These are phyloP conservation scores for Hygrocybe coccinea DNA, from an alignment of 768 basidiomycete genomes.

Conservation along the genomic window DNA sequence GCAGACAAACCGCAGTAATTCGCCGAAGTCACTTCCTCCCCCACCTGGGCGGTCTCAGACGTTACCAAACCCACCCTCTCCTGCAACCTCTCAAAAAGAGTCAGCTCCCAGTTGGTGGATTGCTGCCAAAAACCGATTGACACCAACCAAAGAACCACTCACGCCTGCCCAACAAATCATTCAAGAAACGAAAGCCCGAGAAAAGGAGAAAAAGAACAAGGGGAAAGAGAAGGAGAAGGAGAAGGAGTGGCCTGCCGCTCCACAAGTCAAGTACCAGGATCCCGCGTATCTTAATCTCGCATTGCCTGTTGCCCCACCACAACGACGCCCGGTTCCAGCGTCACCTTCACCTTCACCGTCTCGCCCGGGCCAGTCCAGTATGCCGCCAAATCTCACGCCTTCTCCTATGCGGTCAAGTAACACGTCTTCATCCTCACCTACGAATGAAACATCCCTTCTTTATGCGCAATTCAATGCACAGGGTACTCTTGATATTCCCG, in stretches of 20 bases:
- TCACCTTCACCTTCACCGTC: constrained; percentile 65
- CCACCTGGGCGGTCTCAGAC: constrained; percentile 61
- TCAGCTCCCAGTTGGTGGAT: constrained; percentile 60
- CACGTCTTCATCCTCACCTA: constrained; percentile 42
- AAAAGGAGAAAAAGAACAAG: constrained; percentile 52
- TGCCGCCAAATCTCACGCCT: constrained; percentile 55
- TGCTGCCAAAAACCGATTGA: constrained; percentile 67
- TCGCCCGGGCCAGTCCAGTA: constrained; percentile 44
- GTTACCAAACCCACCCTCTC: constrained; percentile 54
- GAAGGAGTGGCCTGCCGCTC: constrained; percentile 53
- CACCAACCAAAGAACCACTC: constrained; percentile 71
- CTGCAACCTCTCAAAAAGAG: constrained; percentile 63
- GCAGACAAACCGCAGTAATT: constrained; percentile 31
- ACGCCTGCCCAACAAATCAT: constrained; percentile 84
- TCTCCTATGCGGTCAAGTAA: constrained; percentile 54
- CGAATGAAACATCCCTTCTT: constrained; percentile 58
- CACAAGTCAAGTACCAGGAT: constrained; percentile 51
- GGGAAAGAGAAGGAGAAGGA: constrained; percentile 53
- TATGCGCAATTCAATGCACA: constrained; percentile 73
- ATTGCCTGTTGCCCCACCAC: constrained; percentile 43
- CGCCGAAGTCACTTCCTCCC: constrained; percentile 39
- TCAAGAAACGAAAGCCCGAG: constrained; percentile 62
- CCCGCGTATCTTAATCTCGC: constrained; percentile 53
- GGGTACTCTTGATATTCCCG: constrained; percentile 70
- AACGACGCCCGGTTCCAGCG: constrained; percentile 44